A percentile compares a stretch with the other conserved stretches of the same genome.
phyloP scores from a whole-genome alignment of 23 red algal genomes.

The Chondrus crispus region DNA sequence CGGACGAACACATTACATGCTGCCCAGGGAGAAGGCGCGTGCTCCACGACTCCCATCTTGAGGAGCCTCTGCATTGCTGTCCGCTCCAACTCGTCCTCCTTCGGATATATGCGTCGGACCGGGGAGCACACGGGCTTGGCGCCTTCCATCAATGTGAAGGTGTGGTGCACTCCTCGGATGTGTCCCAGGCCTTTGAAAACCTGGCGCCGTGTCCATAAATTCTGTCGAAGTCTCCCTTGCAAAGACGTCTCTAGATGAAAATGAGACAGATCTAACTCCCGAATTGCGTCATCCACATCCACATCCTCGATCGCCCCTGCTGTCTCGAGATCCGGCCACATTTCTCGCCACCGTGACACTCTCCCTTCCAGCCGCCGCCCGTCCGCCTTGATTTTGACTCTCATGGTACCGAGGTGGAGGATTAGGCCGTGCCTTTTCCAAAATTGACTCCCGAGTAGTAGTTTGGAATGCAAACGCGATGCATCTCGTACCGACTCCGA shows the following conservation, averaged over 20 bases:
- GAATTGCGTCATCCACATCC: not conserved
- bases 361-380: no score
- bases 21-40: not conserved
- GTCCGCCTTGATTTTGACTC: no score
- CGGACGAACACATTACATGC: constrained; percentile 21
- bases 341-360: no score
- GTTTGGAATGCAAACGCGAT: not conserved
- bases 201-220: not conserved
- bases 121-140: not conserved
- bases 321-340: no score
- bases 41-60: not conserved
- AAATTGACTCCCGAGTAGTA: not conserved
- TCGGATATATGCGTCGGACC: not conserved
- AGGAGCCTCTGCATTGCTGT: not conserved
- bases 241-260: not conserved
- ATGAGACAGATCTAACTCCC: not conserved
- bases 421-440: not conserved
- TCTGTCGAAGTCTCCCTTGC: not conserved
- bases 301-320: not conserved
- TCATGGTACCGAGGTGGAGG: not conserved
- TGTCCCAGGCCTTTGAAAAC: constrained; percentile 7
- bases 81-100: not conserved
- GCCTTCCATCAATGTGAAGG: not conserved
- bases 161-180: not conserved
- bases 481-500: not conserved